A percentile compares a stretch with the other conserved stretches of the same genome.
Evolutionary conservation across 495 filamentous ascomycete genomes (phyloP).

Genomic region (Penicillium longicatenatum): DNA sequence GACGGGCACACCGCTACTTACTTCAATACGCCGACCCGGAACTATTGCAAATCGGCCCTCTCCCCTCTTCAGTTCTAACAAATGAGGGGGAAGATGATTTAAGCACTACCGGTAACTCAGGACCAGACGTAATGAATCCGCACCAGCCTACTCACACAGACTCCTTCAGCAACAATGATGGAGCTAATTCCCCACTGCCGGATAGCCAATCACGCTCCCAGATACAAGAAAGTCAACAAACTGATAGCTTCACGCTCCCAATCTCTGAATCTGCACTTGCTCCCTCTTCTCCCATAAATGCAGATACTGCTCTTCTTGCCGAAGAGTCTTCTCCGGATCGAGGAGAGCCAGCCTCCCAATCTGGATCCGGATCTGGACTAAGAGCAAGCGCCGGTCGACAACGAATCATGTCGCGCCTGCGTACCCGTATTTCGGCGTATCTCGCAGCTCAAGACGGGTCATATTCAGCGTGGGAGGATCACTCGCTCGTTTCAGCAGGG

Average conservation of each 20-base stretch:
- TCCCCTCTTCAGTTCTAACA: conserved; percentile 35
- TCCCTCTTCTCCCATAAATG: conserved; percentile 8
- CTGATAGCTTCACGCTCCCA: conserved; percentile 15
- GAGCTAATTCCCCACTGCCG: neutral
- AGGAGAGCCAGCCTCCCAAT: neutral
- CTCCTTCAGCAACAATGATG: neutral
- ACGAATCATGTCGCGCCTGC: conserved; percentile 4
- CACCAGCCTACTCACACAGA: neutral
- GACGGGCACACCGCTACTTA: conserved; percentile 31
- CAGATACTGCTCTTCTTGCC: neutral
- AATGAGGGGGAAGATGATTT: conserved; percentile 11
- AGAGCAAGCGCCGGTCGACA: conserved; percentile 1
- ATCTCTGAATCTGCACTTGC: conserved; percentile 24
- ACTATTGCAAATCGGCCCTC: conserved; percentile 28
- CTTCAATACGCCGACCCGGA: conserved; percentile 20
- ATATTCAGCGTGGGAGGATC: conserved; percentile 44
- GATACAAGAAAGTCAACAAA: conserved; percentile 19
- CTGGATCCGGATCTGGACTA: too few relatives aligned
- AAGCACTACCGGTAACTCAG: neutral
- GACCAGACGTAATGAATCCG: neutral
- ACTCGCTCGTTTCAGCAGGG: conserved; percentile 48
- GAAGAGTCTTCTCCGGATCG: neutral
- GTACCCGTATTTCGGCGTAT: conserved; percentile 3
- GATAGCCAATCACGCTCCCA: neutral
- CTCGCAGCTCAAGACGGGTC: conserved; percentile 15